phyloP scores from a whole-genome alignment of 1,284 basidiomycete genomes.

The Rhodotorula sp. region DNA sequence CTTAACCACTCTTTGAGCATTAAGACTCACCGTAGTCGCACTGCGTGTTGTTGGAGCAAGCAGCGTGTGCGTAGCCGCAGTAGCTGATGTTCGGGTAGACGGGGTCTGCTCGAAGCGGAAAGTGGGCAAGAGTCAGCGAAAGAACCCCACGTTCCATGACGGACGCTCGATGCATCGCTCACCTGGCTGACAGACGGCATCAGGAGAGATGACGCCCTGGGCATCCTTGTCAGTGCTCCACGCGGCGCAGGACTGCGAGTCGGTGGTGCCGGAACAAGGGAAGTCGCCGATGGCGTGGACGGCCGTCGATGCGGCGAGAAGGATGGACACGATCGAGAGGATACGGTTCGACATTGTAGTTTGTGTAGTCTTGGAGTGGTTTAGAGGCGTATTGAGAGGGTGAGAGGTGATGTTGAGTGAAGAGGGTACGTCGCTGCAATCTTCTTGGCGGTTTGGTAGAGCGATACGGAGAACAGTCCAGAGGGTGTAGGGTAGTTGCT shows the following conservation, averaged over 20 bases:
- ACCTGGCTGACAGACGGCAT: constrained; percentile 37
- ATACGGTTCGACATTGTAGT: constrained; percentile 3
- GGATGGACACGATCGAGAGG: neutral
- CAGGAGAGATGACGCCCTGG: constrained; percentile 33
- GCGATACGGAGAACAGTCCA: neutral
- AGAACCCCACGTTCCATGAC: too few species aligned
- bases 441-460: constrained; percentile 2
- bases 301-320: constrained; percentile 17
- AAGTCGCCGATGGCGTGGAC: constrained; percentile 40
- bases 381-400: neutral
- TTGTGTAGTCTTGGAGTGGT: neutral
- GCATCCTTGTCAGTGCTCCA: constrained; percentile 28
- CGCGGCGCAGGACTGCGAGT: constrained; percentile 26
- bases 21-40: constrained; percentile 40
- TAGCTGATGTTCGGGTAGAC: constrained; percentile 37
- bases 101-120: constrained; percentile 25
- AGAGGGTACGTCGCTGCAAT: neutral
- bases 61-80: constrained; percentile 40
- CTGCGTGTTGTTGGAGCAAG: constrained; percentile 28
- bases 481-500: neutral
- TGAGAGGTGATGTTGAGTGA: constrained; percentile 6
- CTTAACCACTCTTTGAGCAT: too few species aligned
- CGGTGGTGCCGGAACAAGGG: constrained; percentile 32
- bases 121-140: neutral
- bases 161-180: neutral